Percentiles rank a stretch among this genome's conserved stretches.
phyloP scores from a whole-genome alignment of 2,329 filamentous ascomycete species.

The Hypoxylon sp. region DNA sequence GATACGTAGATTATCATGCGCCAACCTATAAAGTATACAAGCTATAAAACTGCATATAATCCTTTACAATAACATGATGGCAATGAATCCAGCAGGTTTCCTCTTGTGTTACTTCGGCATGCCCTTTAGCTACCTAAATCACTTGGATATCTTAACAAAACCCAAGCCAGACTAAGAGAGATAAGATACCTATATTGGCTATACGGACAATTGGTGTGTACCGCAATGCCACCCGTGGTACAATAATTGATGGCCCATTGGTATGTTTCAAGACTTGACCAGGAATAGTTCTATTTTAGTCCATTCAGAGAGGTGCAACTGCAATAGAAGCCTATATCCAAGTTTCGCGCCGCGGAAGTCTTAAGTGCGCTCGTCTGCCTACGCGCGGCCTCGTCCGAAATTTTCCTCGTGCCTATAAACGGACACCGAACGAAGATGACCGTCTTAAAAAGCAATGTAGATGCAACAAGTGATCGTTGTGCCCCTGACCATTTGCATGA shows the following conservation, averaged over 20 bases:
- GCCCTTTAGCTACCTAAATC: conserved; percentile 2
- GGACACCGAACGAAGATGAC: conserved; percentile 25
- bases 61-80: neutral
- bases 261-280: neutral
- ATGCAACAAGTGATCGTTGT: conserved; percentile 5
- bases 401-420: conserved; percentile 8
- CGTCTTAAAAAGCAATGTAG: conserved; percentile 9
- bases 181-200: neutral
- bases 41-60: neutral
- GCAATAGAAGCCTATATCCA: neutral
- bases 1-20: neutral
- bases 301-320: neutral
- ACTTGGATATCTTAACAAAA: neutral
- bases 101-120: neutral
- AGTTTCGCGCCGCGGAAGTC: neutral
- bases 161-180: neutral
- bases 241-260: neutral
- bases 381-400: neutral
- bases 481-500: conserved; percentile 33
- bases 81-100: conserved; percentile 1
- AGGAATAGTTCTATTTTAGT: neutral
- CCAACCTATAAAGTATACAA: neutral
- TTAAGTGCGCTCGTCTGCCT: neutral
- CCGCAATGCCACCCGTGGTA: neutral
- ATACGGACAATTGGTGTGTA: neutral